Conservation (phyloP, 495 filamentous ascomycete species). For the Talaromyces proteolyticus region DNA sequence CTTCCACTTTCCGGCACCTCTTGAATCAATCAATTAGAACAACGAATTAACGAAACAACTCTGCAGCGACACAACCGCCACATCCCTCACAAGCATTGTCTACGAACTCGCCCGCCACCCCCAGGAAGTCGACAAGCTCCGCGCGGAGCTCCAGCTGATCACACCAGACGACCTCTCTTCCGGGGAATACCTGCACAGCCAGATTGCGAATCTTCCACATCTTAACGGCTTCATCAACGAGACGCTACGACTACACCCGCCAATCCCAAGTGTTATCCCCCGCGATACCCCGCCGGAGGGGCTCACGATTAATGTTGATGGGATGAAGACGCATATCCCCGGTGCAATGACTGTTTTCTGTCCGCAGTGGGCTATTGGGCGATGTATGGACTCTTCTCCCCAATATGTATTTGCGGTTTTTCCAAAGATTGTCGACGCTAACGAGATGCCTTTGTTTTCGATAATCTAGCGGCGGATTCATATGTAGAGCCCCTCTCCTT, state of each 20-base stretch:
- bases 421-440: not conserved
- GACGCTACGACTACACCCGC: conserved; percentile 39
- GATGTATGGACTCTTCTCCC: too few species aligned
- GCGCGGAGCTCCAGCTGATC: conserved; percentile 15
- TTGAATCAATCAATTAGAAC: too few species aligned
- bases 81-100: conserved; percentile 24
- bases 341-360: conserved; percentile 28
- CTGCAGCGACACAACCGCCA: conserved; percentile 35
- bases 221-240: conserved; percentile 47
- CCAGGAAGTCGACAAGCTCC: conserved; percentile 14
- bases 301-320: conserved; percentile 34
- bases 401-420: too few species aligned
- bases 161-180: not conserved
- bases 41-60: too few species aligned
- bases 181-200: conserved; percentile 4
- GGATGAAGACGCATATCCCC: conserved; percentile 35
- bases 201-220: conserved; percentile 18
- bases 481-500: conserved; percentile 33
- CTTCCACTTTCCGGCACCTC: too few species aligned
- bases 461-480: conserved; percentile 15
- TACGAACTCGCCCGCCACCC: conserved; percentile 28
- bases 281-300: conserved; percentile 40
- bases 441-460: not conserved
- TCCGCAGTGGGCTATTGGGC: conserved; percentile 27
- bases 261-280: conserved; percentile 23